phyloP scores from a whole-genome alignment of 768 basidiomycete genomes.

The Flagelloscypha sp. region DNA sequence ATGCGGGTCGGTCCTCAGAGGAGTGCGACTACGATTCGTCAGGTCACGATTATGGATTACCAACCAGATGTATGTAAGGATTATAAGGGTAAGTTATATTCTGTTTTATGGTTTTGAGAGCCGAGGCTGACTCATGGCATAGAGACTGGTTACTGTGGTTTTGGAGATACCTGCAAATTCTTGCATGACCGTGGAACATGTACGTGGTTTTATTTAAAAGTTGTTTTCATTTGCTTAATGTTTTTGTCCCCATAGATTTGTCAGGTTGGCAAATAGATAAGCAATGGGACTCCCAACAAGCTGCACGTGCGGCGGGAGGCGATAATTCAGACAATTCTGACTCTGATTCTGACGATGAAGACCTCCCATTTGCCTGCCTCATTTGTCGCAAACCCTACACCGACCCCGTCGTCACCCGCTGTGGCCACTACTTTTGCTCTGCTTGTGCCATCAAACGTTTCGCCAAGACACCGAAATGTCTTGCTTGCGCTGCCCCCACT shows the following conservation, averaged over 20 bases:
- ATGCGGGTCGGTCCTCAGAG: constrained; percentile 81
- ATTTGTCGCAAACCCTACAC: constrained; percentile 93
- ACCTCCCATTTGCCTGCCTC: constrained; percentile 96
- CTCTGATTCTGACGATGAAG: constrained; percentile 70
- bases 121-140: constrained; percentile 11
- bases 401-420: constrained; percentile 92
- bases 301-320: too few relatives aligned
- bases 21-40: constrained; percentile 71
- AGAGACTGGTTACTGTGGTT: constrained; percentile 99
- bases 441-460: constrained; percentile 93
- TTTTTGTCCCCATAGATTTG: constrained; percentile 50
- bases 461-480: constrained; percentile 89
- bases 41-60: constrained; percentile 93
- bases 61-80: constrained; percentile 99
- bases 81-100: constrained; percentile 76
- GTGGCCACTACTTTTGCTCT: constrained; percentile 95
- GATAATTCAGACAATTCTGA: constrained; percentile 48
- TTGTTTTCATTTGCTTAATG: constrained; percentile 9
- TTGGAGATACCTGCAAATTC: constrained; percentile 98
- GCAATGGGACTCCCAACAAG: constrained; percentile 62
- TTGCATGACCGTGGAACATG: constrained; percentile 95
- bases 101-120: background rate
- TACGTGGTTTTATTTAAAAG: constrained; percentile 31
- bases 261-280: constrained; percentile 98
- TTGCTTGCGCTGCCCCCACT: constrained; percentile 88